Evolutionary conservation across 257 asterid genomes (phyloP), one percentile per base, ranked within the genome.

Genomic region (Lavandula angustifolia): DNA sequence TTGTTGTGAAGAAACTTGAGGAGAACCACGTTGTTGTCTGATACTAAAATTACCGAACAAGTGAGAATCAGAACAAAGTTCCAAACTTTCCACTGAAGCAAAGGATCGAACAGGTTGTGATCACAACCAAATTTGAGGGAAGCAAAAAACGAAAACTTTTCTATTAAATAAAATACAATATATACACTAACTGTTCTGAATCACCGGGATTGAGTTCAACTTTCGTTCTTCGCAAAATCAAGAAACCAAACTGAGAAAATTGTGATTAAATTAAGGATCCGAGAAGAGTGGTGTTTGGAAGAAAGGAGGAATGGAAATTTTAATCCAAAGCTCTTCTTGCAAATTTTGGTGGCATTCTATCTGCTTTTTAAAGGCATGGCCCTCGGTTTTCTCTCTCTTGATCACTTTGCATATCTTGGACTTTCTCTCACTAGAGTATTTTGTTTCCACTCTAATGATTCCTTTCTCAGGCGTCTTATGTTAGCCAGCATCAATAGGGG

Each of bases 171-270:
- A 29, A 18, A 37, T 38, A 9, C 31, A 18, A 65, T 47, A 9
- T 42, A 46, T 27, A 32, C n/a, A 10, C 40, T 3, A 95, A 41
- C 97, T 81, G 47, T 83, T 86, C 97, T 85, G 97, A 84, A 89
- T 69, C 95, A 82, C 92, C 91, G 81, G 92, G 85, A 52, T 11
- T 8, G 10, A 37, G 5, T 68, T 77, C 22, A 57, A 87, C 92
- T 86, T 60, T 89, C 78, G 33, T 75, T 80, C 92, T 79, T 3
- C 4, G n/a, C 2, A 40, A 12, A 40, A 40, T 5, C 6, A 71
- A 79, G 37, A 16, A 73, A 75, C 43, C 78, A 66, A 68, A 67
- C 82, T 82, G 79, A 67, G 68, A 52, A 76, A 74, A 17, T 34
- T 71, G 11, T 8, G 53, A 56, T 44, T 14, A 42, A 68, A 43